Percentiles rank a stretch among this genome's conserved stretches.
Evolutionary conservation across 139 green algal species (phyloP).

Genomic region (Picochlorum sp.): DNA sequence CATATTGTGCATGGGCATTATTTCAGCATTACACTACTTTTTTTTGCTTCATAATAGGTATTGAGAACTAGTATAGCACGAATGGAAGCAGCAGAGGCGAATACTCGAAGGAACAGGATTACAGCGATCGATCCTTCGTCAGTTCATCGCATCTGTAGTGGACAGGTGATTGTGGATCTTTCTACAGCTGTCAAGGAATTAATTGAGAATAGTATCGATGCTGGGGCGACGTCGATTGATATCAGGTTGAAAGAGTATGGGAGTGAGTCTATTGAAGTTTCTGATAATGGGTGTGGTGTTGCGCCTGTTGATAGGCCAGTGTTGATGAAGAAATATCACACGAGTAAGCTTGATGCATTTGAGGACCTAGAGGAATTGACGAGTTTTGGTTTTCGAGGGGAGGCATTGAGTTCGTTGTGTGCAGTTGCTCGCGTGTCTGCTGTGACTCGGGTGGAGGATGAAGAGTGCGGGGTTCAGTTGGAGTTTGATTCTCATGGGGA

Average conservation of each 20-base stretch:
- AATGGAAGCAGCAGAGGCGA: background rate
- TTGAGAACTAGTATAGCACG: too few species aligned
- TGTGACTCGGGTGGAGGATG: slow-evolving; percentile 64
- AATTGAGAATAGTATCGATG: slow-evolving; percentile 94
- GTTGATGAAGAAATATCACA: slow-evolving; percentile 91
- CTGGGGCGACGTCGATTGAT: slow-evolving; percentile 84
- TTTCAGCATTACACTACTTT: too few species aligned
- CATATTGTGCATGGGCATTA: too few species aligned
- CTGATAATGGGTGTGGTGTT: slow-evolving; percentile 88
- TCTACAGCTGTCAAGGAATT: slow-evolving; percentile 86
- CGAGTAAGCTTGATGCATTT: slow-evolving; percentile 84
- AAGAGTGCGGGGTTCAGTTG: slow-evolving; percentile 45
- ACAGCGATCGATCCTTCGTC: slow-evolving; percentile 49
- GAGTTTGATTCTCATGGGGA: slow-evolving; percentile 57
- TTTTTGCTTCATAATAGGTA: too few species aligned
- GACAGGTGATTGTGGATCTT: slow-evolving; percentile 88
- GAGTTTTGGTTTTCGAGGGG: slow-evolving; percentile 93
- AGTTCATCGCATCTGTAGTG: slow-evolving; percentile 74
- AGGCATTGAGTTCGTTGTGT: slow-evolving; percentile 90
- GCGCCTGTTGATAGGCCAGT: slow-evolving; percentile 49
- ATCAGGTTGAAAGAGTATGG: slow-evolving; percentile 82
- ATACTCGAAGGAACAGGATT: slow-evolving; percentile 25
- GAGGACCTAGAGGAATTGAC: slow-evolving; percentile 68
- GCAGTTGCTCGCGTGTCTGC: slow-evolving; percentile 61
- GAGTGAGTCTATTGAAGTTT: slow-evolving; percentile 80